These are phyloP conservation scores for Knoxdaviesia capensis DNA, from an alignment of 2,329 filamentous ascomycete species.

Conservation along the genomic window DNA sequence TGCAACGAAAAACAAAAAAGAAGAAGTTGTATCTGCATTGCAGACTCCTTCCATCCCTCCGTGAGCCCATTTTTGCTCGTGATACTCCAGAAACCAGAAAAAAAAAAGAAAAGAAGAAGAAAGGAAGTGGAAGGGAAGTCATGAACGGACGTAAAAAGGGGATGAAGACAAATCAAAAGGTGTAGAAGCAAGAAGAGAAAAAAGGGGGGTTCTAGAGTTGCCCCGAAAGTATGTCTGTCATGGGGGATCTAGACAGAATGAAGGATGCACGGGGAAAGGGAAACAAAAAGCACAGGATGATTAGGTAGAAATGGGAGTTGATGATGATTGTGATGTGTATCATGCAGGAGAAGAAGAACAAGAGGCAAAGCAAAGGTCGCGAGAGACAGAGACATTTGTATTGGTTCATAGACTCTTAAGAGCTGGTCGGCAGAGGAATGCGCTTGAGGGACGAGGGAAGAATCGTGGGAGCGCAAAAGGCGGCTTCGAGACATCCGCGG, in stretches of 20 bases:
- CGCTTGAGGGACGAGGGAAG: background rate
- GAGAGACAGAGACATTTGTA: background rate
- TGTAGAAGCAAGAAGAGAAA: too few species aligned
- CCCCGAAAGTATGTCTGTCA: too few species aligned
- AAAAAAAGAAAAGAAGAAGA: background rate
- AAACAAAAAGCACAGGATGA: too few species aligned
- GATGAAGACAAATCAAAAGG: too few species aligned
- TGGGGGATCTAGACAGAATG: too few species aligned
- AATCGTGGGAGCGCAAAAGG: background rate
- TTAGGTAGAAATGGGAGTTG: too few species aligned
- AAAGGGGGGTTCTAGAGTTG: too few species aligned
- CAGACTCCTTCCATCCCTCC: background rate
- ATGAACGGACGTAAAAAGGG: too few species aligned
- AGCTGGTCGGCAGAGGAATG: background rate
- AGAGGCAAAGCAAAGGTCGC: background rate
- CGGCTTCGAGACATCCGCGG: background rate
- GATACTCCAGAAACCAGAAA: constrained; percentile 1
- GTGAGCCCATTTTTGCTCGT: too few species aligned
- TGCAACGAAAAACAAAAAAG: constrained; percentile 3
- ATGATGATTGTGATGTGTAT: too few species aligned
- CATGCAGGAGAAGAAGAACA: constrained; percentile 1
- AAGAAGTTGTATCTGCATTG: constrained; percentile 1
- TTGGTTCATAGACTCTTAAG: background rate
- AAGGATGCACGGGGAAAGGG: too few species aligned
- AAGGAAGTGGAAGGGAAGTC: background rate